Base-by-base conservation (phyloP, 495 filamentous ascomycete species). In the Hypoxylon fuscum region DNA sequence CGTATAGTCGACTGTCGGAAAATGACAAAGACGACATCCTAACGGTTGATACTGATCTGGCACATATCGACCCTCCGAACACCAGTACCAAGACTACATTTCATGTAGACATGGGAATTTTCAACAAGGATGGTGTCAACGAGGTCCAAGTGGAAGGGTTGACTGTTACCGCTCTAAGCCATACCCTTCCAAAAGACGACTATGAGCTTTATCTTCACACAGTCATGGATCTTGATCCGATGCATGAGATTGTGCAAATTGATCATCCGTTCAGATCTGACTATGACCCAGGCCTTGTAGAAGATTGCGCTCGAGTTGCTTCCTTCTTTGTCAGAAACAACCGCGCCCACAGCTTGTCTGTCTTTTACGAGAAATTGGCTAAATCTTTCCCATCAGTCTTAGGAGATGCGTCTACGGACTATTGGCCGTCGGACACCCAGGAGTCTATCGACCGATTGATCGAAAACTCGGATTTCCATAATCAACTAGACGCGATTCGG, bases 151-250 rank as follows among this genome's bases (percentile, higher is more conserved):
- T 81, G 5, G 71, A 78, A 42, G 76, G 73, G 0, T 53, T 81
- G 8, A 70, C 68, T 0, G 77, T 81, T 17, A 64, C 62, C 2
- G 75, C 77, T 9, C 64, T 76, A 23, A 64, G 68, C 8, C 49
- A 76, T 1, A 77, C 72, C 2, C 68, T 59, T 20, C 72, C 76
- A 3, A 73, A 75, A 37, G 64, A 81, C 1, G 78, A 81, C 57
- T 66, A 69, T 18, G 77, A 80, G 48, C 61, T 80, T 1, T 81
- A 79, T 37, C 66, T 80, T 17, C 70, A 70, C n/a, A 79, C 77
- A 0, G 61, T 69, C 34, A 55, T 68, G 27, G 72, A 78, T 14
- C 10, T 79, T 3, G 77, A 81, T 23, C 77, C 77, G 1, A 75
- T 75, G 11, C 64, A 75, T 25, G 71, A 72, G 32, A 78, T 81